Base-by-base conservation (phyloP, 768 basidiomycete species). In the Krasilnikovozyma curviuscula region DNA sequence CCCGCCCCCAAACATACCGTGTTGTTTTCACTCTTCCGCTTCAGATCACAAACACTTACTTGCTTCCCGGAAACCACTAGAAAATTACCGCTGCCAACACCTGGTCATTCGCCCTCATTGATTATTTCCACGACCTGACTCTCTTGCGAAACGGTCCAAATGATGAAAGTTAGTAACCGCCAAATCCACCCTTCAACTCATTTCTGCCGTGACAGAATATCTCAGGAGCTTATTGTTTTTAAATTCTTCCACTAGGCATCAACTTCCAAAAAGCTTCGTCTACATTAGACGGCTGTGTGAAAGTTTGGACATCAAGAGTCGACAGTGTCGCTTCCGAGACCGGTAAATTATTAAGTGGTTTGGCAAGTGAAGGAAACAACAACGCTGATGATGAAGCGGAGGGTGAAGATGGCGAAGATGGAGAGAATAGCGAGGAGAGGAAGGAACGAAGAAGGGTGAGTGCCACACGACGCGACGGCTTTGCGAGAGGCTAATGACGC, bases 31-130 rank as follows among this genome's bases (percentile, higher is more conserved):
- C 24, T 18, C 27, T 40, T 21, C 9, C 40, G 19, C 9, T 34
- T 34, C 33, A 12, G 12, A 12, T 13, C 13, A 8, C 32, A 5
- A 13, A 19, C 25, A 21, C 32, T 10, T 23, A 1, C 39, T 27
- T 16, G 18, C 31, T 27, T 7, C 9, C 12, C 23, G 28, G 12
- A 0, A 45, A 18, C 32, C 18, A 35, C 16, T 33, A 97, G 93
- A 98, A 97, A 95, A 97, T 98, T 68, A 98, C 88, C 50, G 81
- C 83, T 6, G 76, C 77, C 34, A 98, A 98, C 63, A 86, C 93
- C 38, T 98, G 93, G 93, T 84, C 81, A 59, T 84, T 93, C 56
- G 89, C 88, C 3, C 73, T 98, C 39, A 97, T 98, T 49, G 93
- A 98, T 66, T 98, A 98, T 62, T 98, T 97, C 62, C 85, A 93